Evolutionary conservation across 208 protist genomes (phyloP).

Genomic region (Wallacemonas sp.): DNA sequence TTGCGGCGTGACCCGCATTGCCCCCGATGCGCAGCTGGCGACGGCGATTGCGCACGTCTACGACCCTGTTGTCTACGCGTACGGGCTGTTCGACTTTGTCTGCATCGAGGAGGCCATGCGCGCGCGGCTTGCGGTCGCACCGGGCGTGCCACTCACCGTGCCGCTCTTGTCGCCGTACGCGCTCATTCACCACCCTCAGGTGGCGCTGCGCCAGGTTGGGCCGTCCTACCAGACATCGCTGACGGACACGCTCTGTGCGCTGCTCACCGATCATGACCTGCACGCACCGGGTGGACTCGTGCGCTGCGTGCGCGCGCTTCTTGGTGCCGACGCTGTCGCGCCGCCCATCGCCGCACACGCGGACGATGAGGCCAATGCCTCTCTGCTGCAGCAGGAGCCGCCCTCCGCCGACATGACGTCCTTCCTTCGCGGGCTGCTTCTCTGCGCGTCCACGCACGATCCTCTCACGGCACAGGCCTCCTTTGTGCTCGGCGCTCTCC

Average conservation of each 20-base stretch:
- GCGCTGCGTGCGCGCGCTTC: background rate
- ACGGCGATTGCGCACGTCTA: constrained; percentile 26
- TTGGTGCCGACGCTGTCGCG: constrained; percentile 1
- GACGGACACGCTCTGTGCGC: constrained; percentile 11
- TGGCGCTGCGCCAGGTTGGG: constrained; percentile 15
- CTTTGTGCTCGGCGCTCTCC: constrained; percentile 42
- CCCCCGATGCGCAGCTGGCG: constrained; percentile 28
- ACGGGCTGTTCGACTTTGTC: constrained; percentile 43
- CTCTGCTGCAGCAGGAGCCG: background rate
- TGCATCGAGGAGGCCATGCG: constrained; percentile 23
- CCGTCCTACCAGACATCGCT: constrained; percentile 17
- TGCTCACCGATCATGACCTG: constrained; percentile 37
- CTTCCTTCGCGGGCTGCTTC: constrained; percentile 41
- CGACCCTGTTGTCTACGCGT: constrained; percentile 44
- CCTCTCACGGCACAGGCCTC: constrained; percentile 35
- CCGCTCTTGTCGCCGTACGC: constrained; percentile 30
- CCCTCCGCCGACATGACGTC: constrained; percentile 23
- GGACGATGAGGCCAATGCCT: no score
- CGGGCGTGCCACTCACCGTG: background rate
- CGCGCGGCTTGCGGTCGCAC: background rate
- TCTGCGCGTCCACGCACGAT: constrained; percentile 25
- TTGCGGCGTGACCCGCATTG: constrained; percentile 13
- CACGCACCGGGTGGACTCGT: constrained; percentile 10
- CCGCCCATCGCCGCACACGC: no score
- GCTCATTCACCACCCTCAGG: constrained; percentile 19